These are phyloP conservation scores for Globisporangium paddicum DNA, from an alignment of 352 stramenopile genomes.

Conservation along the genomic window DNA sequence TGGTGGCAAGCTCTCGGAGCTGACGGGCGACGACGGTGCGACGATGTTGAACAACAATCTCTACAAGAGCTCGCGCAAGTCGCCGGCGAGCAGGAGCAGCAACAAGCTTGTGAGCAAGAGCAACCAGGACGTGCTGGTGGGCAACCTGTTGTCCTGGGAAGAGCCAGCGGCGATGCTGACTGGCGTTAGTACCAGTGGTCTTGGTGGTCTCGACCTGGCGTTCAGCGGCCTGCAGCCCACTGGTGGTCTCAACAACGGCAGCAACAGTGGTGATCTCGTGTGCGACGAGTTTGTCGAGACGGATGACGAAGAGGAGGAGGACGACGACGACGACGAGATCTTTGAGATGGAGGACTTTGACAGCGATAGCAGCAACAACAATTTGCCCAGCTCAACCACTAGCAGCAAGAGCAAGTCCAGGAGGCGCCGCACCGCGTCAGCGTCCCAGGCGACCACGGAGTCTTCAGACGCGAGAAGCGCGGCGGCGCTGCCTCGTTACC, in stretches of 20 bases:
- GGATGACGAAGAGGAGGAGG: conserved; percentile 42
- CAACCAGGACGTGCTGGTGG: conserved; percentile 13
- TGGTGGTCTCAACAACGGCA: conserved; percentile 7
- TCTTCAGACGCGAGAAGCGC: conserved; percentile 5
- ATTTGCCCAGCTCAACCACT: conserved; percentile 5
- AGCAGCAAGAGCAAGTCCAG: conserved; percentile 1
- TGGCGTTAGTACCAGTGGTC: too few species aligned
- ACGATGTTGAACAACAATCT: neutral
- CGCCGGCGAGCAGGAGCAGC: neutral
- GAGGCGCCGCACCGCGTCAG: conserved; percentile 13
- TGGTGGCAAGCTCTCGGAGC: conserved; percentile 16
- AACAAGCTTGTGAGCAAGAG: neutral
- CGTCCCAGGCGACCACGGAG: conserved; percentile 4
- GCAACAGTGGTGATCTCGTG: conserved; percentile 2
- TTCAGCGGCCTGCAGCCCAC: conserved; percentile 21
- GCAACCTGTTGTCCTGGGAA: conserved; percentile 58
- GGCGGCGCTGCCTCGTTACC: conserved; percentile 11
- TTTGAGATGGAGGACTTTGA: conserved; percentile 76
- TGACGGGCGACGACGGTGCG: neutral
- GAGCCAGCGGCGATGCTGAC: conserved; percentile 48
- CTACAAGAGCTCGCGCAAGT: neutral
- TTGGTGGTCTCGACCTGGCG: conserved; percentile 8
- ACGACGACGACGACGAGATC: conserved; percentile 51
- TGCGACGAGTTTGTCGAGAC: conserved; percentile 27
- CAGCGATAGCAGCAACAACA: conserved; percentile 13